A percentile compares a stretch with the other conserved stretches of the same genome.
phyloP scores from a whole-genome alignment of 2,329 filamentous ascomycete genomes.

The Cucurbitaria berberidis region DNA sequence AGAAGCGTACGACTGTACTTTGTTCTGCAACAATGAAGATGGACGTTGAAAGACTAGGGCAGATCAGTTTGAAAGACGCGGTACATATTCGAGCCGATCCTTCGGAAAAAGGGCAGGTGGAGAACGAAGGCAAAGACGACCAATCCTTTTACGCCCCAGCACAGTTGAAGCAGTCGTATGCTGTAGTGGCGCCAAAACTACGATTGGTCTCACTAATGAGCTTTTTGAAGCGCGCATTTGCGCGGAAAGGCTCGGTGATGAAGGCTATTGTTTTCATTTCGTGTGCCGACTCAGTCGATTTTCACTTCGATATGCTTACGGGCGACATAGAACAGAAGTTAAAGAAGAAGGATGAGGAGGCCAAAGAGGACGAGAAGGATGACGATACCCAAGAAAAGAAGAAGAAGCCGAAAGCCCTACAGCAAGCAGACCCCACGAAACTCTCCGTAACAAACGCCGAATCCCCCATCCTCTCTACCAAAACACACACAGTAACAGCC shows the following conservation, averaged over 20 bases:
- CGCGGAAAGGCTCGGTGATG: constrained; percentile 88
- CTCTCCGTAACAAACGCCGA: constrained; percentile 66
- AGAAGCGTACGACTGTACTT: constrained; percentile 81
- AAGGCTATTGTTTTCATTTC: constrained; percentile 97
- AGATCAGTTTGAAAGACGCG: constrained; percentile 93
- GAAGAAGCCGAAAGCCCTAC: constrained; percentile 49
- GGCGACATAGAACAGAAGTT: constrained; percentile 43
- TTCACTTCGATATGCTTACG: constrained; percentile 86
- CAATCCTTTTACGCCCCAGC: constrained; percentile 79
- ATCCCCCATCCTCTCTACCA: constrained; percentile 74
- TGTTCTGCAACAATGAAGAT: constrained; percentile 99
- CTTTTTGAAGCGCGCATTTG: constrained; percentile 84
- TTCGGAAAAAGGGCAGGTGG: constrained; percentile 58
- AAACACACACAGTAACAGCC: constrained; percentile 77
- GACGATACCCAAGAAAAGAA: constrained; percentile 21
- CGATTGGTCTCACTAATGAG: constrained; percentile 86
- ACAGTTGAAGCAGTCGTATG: constrained; percentile 91
- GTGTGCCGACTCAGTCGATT: constrained; percentile 95
- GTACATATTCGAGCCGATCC: constrained; percentile 79
- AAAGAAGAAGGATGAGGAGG: constrained; percentile 27
- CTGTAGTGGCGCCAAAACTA: constrained; percentile 86
- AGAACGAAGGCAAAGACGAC: constrained; percentile 53
- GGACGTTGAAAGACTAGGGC: constrained; percentile 90
- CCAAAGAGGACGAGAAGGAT: constrained; percentile 35
- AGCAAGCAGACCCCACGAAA: constrained; percentile 49